phyloP scores from a whole-genome alignment of 768 basidiomycete genomes.

The Pisolithus albus region DNA sequence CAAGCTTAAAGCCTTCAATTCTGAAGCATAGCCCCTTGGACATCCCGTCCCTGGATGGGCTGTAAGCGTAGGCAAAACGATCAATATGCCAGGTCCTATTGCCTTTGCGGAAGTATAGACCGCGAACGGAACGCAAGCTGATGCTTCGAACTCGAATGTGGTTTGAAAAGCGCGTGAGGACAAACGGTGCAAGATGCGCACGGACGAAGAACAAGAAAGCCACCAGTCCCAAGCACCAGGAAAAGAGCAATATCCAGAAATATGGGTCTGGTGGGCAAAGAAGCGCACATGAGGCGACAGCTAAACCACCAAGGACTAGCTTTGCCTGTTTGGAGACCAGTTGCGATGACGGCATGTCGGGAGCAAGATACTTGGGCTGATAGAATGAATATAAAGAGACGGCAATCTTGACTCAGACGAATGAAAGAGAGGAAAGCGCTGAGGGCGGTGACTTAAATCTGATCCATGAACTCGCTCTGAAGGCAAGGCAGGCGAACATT shows the following conservation, averaged over 20 bases:
- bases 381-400: neutral
- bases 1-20: slow-evolving; percentile 54
- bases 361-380: neutral
- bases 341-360: neutral
- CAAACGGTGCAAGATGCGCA: slow-evolving; percentile 59
- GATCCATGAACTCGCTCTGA: neutral
- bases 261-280: slow-evolving; percentile 18
- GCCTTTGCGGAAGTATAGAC: slow-evolving; percentile 59
- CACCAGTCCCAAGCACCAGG: slow-evolving; percentile 46
- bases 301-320: slow-evolving; percentile 7
- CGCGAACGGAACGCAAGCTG: slow-evolving; percentile 71
- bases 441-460: neutral
- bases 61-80: slow-evolving; percentile 56
- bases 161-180: slow-evolving; percentile 50
- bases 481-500: neutral
- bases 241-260: slow-evolving; percentile 37
- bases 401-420: too few relatives aligned
- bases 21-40: slow-evolving; percentile 55
- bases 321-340: neutral
- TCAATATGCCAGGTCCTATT: slow-evolving; percentile 54
- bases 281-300: slow-evolving; percentile 6
- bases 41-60: slow-evolving; percentile 38
- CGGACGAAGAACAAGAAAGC: slow-evolving; percentile 55
- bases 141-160: slow-evolving; percentile 65
- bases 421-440: neutral